phyloP scores from a whole-genome alignment of 768 basidiomycete genomes.

The Mycena rebaudengoi region DNA sequence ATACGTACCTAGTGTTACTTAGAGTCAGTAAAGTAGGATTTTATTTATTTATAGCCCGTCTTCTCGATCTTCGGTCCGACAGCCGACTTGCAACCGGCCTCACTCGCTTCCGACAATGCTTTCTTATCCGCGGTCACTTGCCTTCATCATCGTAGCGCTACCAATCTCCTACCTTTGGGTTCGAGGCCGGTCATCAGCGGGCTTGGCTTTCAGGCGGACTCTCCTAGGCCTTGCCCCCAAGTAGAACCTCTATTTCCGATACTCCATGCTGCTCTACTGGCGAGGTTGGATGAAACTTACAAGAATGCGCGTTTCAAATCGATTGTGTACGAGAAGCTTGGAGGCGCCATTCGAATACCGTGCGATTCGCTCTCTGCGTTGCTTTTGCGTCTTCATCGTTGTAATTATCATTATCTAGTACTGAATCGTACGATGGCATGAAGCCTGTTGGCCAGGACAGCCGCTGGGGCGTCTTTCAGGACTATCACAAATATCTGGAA shows the following conservation, averaged over 20 bases:
- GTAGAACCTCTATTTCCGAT: neutral
- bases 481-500: slow-evolving; percentile 48
- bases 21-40: no score
- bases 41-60: no score
- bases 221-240: slow-evolving; percentile 6
- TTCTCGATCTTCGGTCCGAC: no score
- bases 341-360: slow-evolving; percentile 42
- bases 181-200: no score
- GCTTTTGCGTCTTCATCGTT: neutral
- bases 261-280: neutral
- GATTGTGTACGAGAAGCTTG: slow-evolving; percentile 40
- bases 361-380: slow-evolving; percentile 14
- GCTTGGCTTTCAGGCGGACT: no score
- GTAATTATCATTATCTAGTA: slow-evolving; percentile 47
- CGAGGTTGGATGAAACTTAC: neutral
- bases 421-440: slow-evolving; percentile 58
- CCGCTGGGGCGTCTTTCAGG: slow-evolving; percentile 48
- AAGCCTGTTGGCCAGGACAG: slow-evolving; percentile 53
- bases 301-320: slow-evolving; percentile 33
- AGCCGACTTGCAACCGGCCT: no score
- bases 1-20: no score
- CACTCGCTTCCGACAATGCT: no score
- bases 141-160: no score
- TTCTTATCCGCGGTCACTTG: no score
- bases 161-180: no score